These are phyloP conservation scores for Amaranthus tricolor DNA, from an alignment of 179 eudicot genomes.

Conservation along the genomic window DNA sequence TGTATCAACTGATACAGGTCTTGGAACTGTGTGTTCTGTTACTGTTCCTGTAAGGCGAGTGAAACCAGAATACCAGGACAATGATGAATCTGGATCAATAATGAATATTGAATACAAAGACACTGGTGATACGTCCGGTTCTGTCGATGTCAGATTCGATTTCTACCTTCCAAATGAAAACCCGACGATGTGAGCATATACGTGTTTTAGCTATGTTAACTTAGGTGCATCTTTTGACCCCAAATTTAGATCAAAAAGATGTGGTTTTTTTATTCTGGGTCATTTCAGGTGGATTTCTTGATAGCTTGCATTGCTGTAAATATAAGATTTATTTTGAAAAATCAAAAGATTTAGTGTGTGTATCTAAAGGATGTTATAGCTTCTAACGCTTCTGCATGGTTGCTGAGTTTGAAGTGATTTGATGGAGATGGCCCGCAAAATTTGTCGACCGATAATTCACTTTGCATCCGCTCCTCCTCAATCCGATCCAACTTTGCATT, in stretches of 20 bases:
- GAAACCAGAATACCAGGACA: conserved; percentile 74
- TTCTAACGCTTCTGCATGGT: no score
- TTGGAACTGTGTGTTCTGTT: conserved; percentile 95
- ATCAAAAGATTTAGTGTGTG: neutral
- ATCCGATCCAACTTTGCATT: no score
- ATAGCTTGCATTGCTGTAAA: conserved; percentile 22
- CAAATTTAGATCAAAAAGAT: neutral
- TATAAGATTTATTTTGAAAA: conserved; percentile 23
- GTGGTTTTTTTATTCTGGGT: neutral
- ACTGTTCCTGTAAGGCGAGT: conserved; percentile 95
- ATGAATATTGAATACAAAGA: conserved; percentile 85
- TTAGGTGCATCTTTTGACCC: neutral
- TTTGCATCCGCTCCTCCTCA: no score
- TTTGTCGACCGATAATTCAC: no score
- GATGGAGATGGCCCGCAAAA: no score
- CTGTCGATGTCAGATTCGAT: conserved; percentile 92
- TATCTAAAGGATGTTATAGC: neutral
- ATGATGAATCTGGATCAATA: conserved; percentile 61
- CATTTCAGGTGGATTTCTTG: neutral
- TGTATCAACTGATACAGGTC: conserved; percentile 70
- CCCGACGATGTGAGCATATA: conserved; percentile 28
- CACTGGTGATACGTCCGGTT: conserved; percentile 66
- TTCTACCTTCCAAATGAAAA: conserved; percentile 70
- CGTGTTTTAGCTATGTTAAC: conserved; percentile 8
- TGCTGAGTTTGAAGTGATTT: no score